phyloP scores from a whole-genome alignment of 2,329 filamentous ascomycete genomes.

The Curvularia spicifera region DNA sequence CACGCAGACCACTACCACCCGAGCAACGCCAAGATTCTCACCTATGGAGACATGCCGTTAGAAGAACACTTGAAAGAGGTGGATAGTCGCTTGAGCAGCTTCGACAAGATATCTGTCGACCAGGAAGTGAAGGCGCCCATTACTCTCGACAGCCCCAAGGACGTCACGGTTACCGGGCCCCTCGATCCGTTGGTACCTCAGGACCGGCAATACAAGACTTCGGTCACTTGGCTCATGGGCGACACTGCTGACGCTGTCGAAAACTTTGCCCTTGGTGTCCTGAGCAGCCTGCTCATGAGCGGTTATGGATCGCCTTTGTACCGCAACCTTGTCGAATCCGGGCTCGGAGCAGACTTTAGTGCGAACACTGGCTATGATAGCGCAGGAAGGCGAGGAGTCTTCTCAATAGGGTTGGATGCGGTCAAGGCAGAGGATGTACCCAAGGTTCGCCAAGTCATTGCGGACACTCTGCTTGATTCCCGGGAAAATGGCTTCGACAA shows the following conservation, averaged over 20 bases:
- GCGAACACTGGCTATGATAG: constrained; percentile 92
- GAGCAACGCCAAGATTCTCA: constrained; percentile 94
- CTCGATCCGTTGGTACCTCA: constrained; percentile 84
- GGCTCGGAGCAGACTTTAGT: constrained; percentile 90
- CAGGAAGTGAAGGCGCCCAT: constrained; percentile 78
- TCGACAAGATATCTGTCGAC: constrained; percentile 73
- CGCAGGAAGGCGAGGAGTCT: constrained; percentile 77
- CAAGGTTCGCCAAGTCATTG: constrained; percentile 76
- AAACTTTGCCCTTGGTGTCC: constrained; percentile 81
- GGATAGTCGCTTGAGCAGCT: constrained; percentile 73
- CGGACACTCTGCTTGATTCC: constrained; percentile 72
- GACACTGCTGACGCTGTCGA: constrained; percentile 83
- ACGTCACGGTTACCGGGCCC: constrained; percentile 78
- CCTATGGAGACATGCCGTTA: constrained; percentile 92
- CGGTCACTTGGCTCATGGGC: constrained; percentile 88
- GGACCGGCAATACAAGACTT: constrained; percentile 91
- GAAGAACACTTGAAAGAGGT: constrained; percentile 80
- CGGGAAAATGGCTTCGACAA: constrained; percentile 81
- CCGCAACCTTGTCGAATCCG: constrained; percentile 83
- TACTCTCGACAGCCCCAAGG: constrained; percentile 70
- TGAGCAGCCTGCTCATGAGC: constrained; percentile 85
- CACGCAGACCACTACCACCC: constrained; percentile 95
- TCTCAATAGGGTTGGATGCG: constrained; percentile 91
- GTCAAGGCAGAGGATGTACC: constrained; percentile 80
- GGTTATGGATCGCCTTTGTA: constrained; percentile 96